Percentiles rank a stretch among this genome's conserved stretches.
Conservation (phyloP, 495 filamentous ascomycete genomes). For the Daldinia childiae region DNA sequence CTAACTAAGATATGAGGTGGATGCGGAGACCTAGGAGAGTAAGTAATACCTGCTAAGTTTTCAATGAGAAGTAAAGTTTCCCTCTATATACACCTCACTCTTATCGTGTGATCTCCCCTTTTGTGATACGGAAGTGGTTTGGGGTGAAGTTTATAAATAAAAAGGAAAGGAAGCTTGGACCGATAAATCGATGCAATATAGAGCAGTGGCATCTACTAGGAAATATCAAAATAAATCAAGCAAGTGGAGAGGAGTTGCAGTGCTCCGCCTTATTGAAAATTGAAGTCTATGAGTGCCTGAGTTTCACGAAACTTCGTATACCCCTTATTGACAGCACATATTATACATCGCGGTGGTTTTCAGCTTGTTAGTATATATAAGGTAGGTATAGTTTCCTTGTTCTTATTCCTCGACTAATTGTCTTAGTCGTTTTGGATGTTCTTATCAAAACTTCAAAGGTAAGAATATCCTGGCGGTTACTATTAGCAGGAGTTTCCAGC, state of each 20-base stretch:
- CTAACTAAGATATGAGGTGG: background rate
- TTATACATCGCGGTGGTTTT: too few relatives aligned
- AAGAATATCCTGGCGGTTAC: background rate
- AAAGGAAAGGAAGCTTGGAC: slow-evolving; percentile 1
- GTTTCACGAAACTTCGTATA: background rate
- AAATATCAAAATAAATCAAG: background rate
- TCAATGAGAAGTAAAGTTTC: background rate
- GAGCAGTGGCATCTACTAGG: background rate
- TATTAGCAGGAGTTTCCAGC: background rate
- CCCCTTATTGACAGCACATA: background rate
- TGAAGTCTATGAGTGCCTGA: too few relatives aligned
- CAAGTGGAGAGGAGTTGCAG: background rate
- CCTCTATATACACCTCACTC: background rate
- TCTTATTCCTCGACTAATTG: too few relatives aligned
- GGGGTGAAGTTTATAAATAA: background rate
- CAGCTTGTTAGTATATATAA: too few relatives aligned
- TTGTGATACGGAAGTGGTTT: background rate
- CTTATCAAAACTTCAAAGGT: too few relatives aligned
- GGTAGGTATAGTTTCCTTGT: too few relatives aligned
- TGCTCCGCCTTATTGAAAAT: background rate
- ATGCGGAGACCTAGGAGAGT: background rate
- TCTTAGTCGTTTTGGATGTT: too few relatives aligned
- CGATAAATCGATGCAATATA: background rate
- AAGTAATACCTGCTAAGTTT: slow-evolving; percentile 13
- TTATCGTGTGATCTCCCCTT: background rate